phyloP scores from a whole-genome alignment of 192 early-diverging fungal species.

The Backusella mclennaniae region DNA sequence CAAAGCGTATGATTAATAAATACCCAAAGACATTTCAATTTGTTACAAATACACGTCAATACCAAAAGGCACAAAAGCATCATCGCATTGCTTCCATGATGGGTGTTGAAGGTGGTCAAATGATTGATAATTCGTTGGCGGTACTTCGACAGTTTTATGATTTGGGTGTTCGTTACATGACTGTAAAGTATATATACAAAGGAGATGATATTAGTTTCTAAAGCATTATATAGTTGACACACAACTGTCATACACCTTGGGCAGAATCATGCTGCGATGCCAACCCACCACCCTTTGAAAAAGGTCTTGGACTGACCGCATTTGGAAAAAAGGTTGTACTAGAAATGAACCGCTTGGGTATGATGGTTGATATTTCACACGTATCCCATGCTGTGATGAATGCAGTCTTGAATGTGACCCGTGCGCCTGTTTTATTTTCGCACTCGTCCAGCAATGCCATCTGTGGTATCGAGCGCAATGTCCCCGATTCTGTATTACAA shows the following conservation, averaged over 20 bases:
- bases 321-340: conserved; percentile 51
- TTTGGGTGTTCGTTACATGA: conserved; percentile 66
- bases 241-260: conserved; percentile 62
- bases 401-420: conserved; percentile 42
- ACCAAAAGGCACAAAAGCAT: conserved; percentile 35
- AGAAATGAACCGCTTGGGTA: conserved; percentile 70
- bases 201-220: too few species aligned
- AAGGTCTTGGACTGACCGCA: conserved; percentile 48
- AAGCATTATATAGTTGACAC: conserved; percentile 41
- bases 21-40: conserved; percentile 50
- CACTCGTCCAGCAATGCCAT: conserved; percentile 52
- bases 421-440: conserved; percentile 60
- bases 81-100: conserved; percentile 58
- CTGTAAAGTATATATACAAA: conserved; percentile 22
- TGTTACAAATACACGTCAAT: conserved; percentile 43
- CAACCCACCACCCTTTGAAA: conserved; percentile 37
- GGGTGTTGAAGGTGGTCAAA: conserved; percentile 67
- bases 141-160: conserved; percentile 51
- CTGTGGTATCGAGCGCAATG: conserved; percentile 54
- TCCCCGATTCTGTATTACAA: conserved; percentile 53
- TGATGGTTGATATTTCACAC: conserved; percentile 67
- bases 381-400: conserved; percentile 58
- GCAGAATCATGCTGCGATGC: conserved; percentile 45
- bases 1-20: conserved; percentile 50
- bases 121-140: conserved; percentile 55